Base-by-base conservation (phyloP, 2,329 filamentous ascomycete species). In the Penicillium sp. region DNA sequence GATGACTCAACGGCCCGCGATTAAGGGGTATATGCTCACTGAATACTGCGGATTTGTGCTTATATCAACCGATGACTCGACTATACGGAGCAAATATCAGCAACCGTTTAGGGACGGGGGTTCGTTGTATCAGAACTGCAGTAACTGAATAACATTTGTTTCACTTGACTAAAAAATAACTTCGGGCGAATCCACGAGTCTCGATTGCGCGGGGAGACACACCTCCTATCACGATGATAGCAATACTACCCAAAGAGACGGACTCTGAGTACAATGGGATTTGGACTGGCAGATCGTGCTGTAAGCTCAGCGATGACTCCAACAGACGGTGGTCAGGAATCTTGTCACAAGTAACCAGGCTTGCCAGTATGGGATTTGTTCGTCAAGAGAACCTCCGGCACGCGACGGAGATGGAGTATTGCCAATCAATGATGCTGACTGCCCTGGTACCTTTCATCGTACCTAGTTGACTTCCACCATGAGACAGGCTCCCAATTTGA, bases 361-460 rank as follows among this genome's bases (percentile, higher is more conserved):
- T 17, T 5, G 4, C 30, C 10, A 4, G 19, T 4, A 6, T 50
- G 8, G 7, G 6, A 5, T 16, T 25, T 16, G 11, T 6, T 22
- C 42, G 47, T 10, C 9, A 50, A 16, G 12, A 7, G 5, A 42
- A 25, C 3, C 16, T n/a, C 33, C 53, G 53, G 53, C 53, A 51
- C 16, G 1, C 26, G 41, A 40, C 53, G 53, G 53, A 50, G 41
- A 25, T 19, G 1, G 5, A 16, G 0, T 8, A 50, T 50, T 50
- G 47, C 22, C 14, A 38, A 35, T 55, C 5, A 5, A 50, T 54
- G 45, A 55, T 55, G 53, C 41, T 12, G 3, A n/a, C 17, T 31
- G 12, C 41, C 26, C 40, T 25, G 19, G 40, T 38, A 38, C 47
- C 33, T 40, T 14, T 17, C 16, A 26, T 17, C 12, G 35, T 51